Evolutionary conservation across 176 grass and related monocot species (phyloP), one percentile per base, ranked within the genome.

Genomic region (Bolboschoenus planiculmis): DNA sequence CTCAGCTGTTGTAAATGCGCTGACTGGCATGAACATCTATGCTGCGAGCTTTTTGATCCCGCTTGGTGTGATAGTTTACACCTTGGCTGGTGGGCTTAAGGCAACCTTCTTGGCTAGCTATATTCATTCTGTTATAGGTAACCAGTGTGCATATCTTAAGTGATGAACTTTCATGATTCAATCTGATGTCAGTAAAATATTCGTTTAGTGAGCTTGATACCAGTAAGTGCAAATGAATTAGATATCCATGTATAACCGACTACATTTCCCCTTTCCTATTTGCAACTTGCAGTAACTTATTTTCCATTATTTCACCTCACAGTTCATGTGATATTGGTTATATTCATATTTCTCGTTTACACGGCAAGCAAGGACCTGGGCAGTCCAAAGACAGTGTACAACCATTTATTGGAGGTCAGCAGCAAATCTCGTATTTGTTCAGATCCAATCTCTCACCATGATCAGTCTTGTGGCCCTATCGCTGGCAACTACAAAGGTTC

Each of bases 51-150:
- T 94, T 84, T 77, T 94, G 7, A 94, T 94, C 87, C 92, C 92
- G 50, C 87, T 94, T 36, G 92, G 92, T 56, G 92, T 94, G 42
- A 88, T 94, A 47, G 87, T 89, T 65, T 94, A 94, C 50, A 94
- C 92, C 23, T 81, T 94, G 72, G 92, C 92, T 23, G 92, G 92
- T 50, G 92, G 92, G 30, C 77, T 94, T 58, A 91, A 94, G 78
- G 92, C 92, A 54, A 94, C 92, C 21, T 94, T 94, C 86, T 86
- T 94, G 84, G 89, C 92, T 4, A 94, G 92, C 72, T 94, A 94
- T 85, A 94, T 94, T 42, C 89, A 94, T 84, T 94, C 92, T 14
- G 92, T 94, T 42, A 74, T 91, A 53, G 88, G 88, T 90, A 90
- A 31, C 35, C 24, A 80, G 46, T 21, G 14, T 3, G n/a, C 21